Base-by-base conservation (phyloP, 108 stramenopile genomes). In the Fistulifera pelliculosa region DNA sequence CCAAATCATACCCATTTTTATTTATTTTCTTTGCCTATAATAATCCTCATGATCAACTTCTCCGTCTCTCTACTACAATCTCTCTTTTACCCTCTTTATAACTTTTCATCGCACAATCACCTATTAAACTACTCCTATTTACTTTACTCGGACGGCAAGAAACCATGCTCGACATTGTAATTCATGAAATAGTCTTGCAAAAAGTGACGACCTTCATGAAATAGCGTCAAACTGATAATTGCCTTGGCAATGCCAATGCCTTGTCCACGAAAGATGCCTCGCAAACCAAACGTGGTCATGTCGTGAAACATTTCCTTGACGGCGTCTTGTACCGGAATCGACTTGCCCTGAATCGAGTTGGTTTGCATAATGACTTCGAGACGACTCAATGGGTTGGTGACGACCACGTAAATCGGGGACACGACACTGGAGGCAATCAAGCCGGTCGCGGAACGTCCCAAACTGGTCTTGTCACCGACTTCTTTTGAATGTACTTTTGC, bases 291-390 rank as follows among this genome's bases (percentile, higher is more conserved):
- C 54, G 84, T 57, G 16, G 78, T 69, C 21, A 77, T 81, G 52
- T 94, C 93, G 1, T 27, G 43, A 51, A 76, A 62, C 58, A 94
- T 66, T 69, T 94, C 93, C 69, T 81, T 84, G 45, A 81, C 65
- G 16, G 93, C 93, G 28, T 77, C 85, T 12, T 71, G 47, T 25
- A 89, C 75, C 39, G 72, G 62, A 59, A 87, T 87, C n/a, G 78
- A 51, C 68, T 94, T 94, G 28, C 93, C 93, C 42, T 78, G 66
- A 68, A 94, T 88, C 57, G 81, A 73, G 54, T 64, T 77, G 15
- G 93, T 94, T 73, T 94, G 93, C 93, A 94, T 94, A 57, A 94
- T 94, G 51, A 94, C 93, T 66, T 94, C 93, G 53, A 94, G 66
- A 54, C 93, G 75, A 47, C 70, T 73, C 11, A 94, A 70, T 21